These are phyloP conservation scores for Urtica urens DNA, from an alignment of 306 rosid genomes.

Conservation along the genomic window DNA sequence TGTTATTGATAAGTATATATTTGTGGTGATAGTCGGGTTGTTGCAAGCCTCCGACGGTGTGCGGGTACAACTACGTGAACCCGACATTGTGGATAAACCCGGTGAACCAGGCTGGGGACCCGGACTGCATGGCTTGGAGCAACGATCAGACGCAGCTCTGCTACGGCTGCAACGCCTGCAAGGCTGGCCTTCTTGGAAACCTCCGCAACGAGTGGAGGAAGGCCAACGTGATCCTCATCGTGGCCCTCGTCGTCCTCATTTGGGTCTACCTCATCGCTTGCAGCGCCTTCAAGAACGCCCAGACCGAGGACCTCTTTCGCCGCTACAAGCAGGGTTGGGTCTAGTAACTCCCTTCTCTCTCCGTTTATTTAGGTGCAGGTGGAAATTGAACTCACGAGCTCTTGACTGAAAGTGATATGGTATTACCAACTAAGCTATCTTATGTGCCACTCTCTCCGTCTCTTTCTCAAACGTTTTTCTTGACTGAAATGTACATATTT, in stretches of 20 bases:
- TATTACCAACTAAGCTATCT: too few species aligned
- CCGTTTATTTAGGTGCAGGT: too few species aligned
- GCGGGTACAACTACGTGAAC: constrained; percentile 63
- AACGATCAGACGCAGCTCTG: constrained; percentile 74
- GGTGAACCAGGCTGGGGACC: constrained; percentile 45
- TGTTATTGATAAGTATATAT: neutral
- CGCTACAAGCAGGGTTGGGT: constrained; percentile 81
- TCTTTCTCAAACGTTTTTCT: too few species aligned
- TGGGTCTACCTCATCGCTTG: constrained; percentile 80
- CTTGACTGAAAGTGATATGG: too few species aligned
- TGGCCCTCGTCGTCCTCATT: constrained; percentile 59
- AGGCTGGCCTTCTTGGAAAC: constrained; percentile 83
- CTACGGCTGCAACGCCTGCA: constrained; percentile 82
- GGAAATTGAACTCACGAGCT: too few species aligned
- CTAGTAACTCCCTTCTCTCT: too few species aligned
- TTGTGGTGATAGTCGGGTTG: constrained; percentile 64
- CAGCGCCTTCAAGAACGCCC: constrained; percentile 88
- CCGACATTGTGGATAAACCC: constrained; percentile 80
- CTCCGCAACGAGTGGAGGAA: constrained; percentile 79
- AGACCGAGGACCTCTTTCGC: constrained; percentile 68
- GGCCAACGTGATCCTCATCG: constrained; percentile 65
- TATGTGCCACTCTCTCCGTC: too few species aligned
- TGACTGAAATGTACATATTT: too few species aligned
- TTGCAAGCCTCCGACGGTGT: constrained; percentile 72
- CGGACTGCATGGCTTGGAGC: constrained; percentile 75